Evolutionary conservation across 2,329 filamentous ascomycete genomes (phyloP), one percentile per base, ranked within the genome.

Genomic region (Trematosphaeria pertusa): DNA sequence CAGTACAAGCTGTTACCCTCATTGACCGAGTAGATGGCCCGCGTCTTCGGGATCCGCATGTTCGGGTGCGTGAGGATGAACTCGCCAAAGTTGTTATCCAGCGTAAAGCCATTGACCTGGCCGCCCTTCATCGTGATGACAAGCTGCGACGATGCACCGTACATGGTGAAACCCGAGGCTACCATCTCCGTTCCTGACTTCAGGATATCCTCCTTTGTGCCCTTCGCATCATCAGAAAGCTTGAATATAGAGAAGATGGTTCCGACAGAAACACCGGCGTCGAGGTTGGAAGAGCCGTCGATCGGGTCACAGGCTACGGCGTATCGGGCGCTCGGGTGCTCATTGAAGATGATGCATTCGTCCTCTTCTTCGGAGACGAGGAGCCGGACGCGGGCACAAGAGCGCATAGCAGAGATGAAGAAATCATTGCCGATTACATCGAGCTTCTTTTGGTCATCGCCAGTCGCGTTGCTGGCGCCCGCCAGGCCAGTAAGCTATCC

Each of bases 161-260:
- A 99, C 94, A 99, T 99, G 75, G 94, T 99, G 82, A 99, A 99
- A n/a, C 94, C 94, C 17, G 90, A 87, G 26, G 94, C 93, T 15
- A 97, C 84, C 58, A 97, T 84, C 75, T 97, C 92, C 1, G 89
- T 93, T 46, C 94, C 94, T 1, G 94, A 89, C 74, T 86, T 87
- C 50, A 97, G 83, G 51, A 99, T 83, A 72, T 97, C 92, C 67
- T 95, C 91, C 62, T 88, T 87, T 49, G 82, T 87, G 56, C 88
- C 89, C 49, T 77, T 80, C 11, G 87, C 86, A 56, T 82, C 86
- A 11, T 95, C 90, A 48, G 87, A 83, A 17, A 97, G 85, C 79
- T 92, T 91, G 82, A 94, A 94, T 64, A 99, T 85, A 58, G 85
- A 92, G 71, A 97, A 97, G 75, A 99, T 97, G 59, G 94, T 97